Evolutionary conservation across 2,329 filamentous ascomycete species (phyloP), one percentile per base, ranked within the genome.

Genomic region (Diaporthe aspalathi): DNA sequence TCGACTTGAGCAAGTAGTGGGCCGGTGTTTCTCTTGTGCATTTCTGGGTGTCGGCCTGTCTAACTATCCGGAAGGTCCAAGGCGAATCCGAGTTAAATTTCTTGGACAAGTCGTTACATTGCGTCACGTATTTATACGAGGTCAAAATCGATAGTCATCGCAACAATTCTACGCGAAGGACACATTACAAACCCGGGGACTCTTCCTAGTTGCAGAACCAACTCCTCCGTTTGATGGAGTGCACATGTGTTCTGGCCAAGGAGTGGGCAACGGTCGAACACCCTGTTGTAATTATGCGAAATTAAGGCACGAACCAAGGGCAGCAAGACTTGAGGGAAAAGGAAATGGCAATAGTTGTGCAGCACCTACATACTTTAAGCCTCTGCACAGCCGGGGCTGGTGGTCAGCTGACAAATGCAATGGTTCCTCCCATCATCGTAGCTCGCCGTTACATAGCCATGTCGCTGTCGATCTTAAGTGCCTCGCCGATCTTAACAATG

Each of bases 331-430:
- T 35, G 3, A 2, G 16, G 17, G 52, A 5, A 14, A 35, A 17
- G 27, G 20, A 5, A 54, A 35, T 53, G 27, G 12, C 12, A 0
- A 38, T 2, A 22, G 14, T 40, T 9, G n/a, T 12, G 24, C 17
- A 9, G 32, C 14, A 57, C 8, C 24, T 12, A 35, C 20, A 40
- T 17, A 5, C n/a, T 57, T 22, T 24, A 57, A 24, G 9, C 4
- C 5, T 5, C 12, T 17, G 2, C 29, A 7, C 35, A 22, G 16
- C 11, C 27, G 27, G 17, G 9, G 4, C n/a, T 38, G 29, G 8
- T 35, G 43, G 27, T 49, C 17, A n/a, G 60, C 60, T 65, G 60
- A 65, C 60, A 38, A 65, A 65, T 65, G n/a, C 27, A 65, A n/a
- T 17, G 32, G 27, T 50, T 50, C 29, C 43, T 65, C 60, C 60